Base-by-base conservation (phyloP, 805 yeast genomes). In the Hanseniaspora occidentalis region DNA sequence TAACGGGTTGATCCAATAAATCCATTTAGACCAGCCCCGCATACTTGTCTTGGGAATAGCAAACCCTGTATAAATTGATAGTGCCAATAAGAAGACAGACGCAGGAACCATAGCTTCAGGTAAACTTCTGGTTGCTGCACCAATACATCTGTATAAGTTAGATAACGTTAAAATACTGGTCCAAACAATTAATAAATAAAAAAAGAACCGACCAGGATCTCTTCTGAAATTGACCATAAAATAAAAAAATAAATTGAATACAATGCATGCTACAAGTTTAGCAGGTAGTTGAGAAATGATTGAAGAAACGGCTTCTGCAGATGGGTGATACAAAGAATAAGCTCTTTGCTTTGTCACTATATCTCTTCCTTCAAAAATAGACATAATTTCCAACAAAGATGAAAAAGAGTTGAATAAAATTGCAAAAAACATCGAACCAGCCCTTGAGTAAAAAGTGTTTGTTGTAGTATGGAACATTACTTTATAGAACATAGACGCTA, bases 361-460 rank as follows among this genome's bases (percentile, higher is more conserved):
- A 16, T 73, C 69, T 50, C 82, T 67, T 23, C 74, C 65, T 47
- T 71, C 75, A 50, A 61, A 75, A 24, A 72, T 52, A 1, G 71
- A 48, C 52, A 71, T 60, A 43, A 76, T 66, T 57, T 76, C 82
- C 47, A 73, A 60, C 40, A 75, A 53, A 7, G 78, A 73, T n/a
- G 75, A 62, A 47, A 76, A 71, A n/a, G 79, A 75, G 52, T 75
- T 75, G 55, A 73, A 75, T 51, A 76, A 60, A 37, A 71, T 64
- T n/a, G 78, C 75, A 56, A 77, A 78, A 60, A 79, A 80, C 64
- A 80, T 61, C 36, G 77, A 69, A 27, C 84, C 71, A 48, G 74
- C 67, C 51, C 84, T 62, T 47, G 58, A 62, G 55, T 66, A 73
- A 46, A 75, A 67, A 1, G 73, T 64, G 2, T 48, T 55, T 1